Base-by-base conservation (phyloP, 75 land plant species). In the Pinus albicaulis region DNA sequence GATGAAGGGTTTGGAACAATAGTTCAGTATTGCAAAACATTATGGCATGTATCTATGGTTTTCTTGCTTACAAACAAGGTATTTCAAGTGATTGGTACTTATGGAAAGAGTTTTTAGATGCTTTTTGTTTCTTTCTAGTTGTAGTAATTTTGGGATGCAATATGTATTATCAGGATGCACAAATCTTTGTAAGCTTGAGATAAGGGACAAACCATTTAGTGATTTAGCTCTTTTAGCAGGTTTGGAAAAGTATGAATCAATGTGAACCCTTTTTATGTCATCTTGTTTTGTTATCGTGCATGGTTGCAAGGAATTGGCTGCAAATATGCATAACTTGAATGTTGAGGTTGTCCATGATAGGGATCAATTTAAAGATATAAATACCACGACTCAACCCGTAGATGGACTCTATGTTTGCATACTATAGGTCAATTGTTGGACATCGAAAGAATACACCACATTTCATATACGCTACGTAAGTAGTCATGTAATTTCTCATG, bases 251-350 rank as follows among this genome's bases (percentile, higher is more conserved):
- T 93, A 95, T 80, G 96, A 95, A 76, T 83, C 93, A 80, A 93
- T 95, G 98, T 86, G 96, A 77, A 91, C 95, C 85, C 85, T 95
- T 83, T 95, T 96, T 96, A 93, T 95, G 96, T 95, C 96, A 56
- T 75, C 90, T 36, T 95, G 98, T 78, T 53, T 79, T 64, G 84
- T 95, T 52, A 95, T 92, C 26, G 31, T 81, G 17, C 77, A 79
- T 60, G 96, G 85, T 44, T 89, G 92, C 82, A 85, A 76, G 77
- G 70, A 59, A 14, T 85, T 95, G 57, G 96, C 96, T 10, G 48
- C 79, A 74, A 80, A 77, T 80, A 88, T 86, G 79, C 98, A 88
- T 3, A 87, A 70, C 11, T 83, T 95, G 20, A 95, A 95, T 48
- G 98, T 95, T 59, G 98, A 95, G 74, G 61, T 93, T 73, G 89